Evolutionary conservation across 257 asterid genomes (phyloP).

Genomic region (Lithospermum erythrorhizon): DNA sequence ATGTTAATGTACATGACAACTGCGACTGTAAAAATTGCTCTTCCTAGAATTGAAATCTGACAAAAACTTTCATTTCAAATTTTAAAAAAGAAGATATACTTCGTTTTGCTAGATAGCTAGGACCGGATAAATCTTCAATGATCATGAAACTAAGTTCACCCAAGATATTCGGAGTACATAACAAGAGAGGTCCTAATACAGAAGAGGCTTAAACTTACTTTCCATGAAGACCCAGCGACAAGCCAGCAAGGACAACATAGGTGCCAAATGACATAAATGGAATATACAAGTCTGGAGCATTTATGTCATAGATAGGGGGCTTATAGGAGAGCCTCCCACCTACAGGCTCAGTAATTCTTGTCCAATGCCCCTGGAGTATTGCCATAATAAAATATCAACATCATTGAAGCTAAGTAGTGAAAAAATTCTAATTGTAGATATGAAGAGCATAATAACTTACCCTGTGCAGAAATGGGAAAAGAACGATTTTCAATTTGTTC

Average conservation of each 20-base stretch:
- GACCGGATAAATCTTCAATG: no score
- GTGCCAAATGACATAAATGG: slow-evolving; percentile 38
- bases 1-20: no score
- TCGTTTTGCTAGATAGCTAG: no score
- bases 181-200: no score
- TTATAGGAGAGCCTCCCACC: slow-evolving; percentile 23
- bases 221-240: slow-evolving; percentile 32
- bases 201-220: slow-evolving; percentile 18
- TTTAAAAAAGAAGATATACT: no score
- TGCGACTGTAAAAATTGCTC: no score
- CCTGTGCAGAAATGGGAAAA: slow-evolving; percentile 24
- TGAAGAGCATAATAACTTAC: slow-evolving; percentile 3
- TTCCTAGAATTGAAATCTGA: no score
- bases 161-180: no score
- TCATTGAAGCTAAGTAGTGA: background rate
- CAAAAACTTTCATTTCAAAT: no score
- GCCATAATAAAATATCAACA: background rate
- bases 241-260: slow-evolving; percentile 30
- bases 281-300: slow-evolving; percentile 27
- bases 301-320: slow-evolving; percentile 25
- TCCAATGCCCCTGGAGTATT: slow-evolving; percentile 20
- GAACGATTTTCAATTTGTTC: slow-evolving; percentile 26
- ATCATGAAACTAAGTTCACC: no score
- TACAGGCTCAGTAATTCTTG: slow-evolving; percentile 23
- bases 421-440: background rate